Evolutionary conservation across 768 basidiomycete genomes (phyloP).

Genomic region (Amylocystis lapponica): DNA sequence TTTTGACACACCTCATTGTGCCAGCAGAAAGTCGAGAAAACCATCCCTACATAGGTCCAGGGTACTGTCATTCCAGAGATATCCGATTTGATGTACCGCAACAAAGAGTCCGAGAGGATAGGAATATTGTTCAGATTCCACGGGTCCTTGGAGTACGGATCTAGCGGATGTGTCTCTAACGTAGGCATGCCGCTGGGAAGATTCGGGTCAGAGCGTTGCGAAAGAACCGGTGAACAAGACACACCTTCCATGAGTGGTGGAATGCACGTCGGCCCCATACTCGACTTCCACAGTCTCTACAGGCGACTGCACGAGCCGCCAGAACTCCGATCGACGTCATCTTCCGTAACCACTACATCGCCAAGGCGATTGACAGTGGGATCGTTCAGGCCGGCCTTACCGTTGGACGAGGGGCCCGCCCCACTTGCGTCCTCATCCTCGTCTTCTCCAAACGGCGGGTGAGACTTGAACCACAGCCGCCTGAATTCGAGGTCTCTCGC

Average conservation of each 20-base stretch:
- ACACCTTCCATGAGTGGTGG: constrained; percentile 94
- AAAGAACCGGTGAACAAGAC: constrained; percentile 16
- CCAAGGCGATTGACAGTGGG: constrained; percentile 50
- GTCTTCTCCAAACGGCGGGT: constrained; percentile 44
- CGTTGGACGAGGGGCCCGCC: not conserved
- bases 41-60: constrained; percentile 99
- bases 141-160: constrained; percentile 82
- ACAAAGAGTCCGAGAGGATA: constrained; percentile 84
- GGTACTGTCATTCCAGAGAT: constrained; percentile 99
- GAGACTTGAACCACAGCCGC: constrained; percentile 79
- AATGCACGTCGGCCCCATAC: constrained; percentile 99
- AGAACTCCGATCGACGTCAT: constrained; percentile 94
- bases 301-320: constrained; percentile 88
- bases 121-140: constrained; percentile 99
- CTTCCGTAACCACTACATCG: constrained; percentile 65
- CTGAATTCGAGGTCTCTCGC: constrained; percentile 88
- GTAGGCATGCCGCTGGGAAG: constrained; percentile 84
- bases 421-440: constrained; percentile 10
- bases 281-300: constrained; percentile 95
- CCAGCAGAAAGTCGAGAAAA: constrained; percentile 99
- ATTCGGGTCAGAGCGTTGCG: not conserved
- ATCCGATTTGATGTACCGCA: constrained; percentile 97
- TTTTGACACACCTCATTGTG: constrained; percentile 78
- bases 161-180: constrained; percentile 85
- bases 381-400: constrained; percentile 23